phyloP scores from a whole-genome alignment of 176 grass and related monocot genomes.

The Alloteropsis semialata region DNA sequence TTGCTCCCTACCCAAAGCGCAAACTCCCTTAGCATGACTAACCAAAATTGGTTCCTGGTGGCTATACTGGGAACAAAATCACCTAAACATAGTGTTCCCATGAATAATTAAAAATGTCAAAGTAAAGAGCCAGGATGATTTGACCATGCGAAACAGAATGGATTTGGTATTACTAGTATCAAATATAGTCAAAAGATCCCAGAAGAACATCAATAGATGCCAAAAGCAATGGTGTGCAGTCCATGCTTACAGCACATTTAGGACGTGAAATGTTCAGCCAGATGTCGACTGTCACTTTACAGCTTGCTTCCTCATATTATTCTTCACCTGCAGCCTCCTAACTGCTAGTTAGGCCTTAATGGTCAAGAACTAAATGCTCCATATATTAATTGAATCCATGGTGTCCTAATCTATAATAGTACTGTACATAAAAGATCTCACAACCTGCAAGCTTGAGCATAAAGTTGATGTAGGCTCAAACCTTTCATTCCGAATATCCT shows the following conservation, averaged over 20 bases:
- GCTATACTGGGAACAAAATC: neutral
- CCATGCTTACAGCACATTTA: neutral
- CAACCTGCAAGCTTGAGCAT: neutral
- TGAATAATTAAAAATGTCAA: neutral
- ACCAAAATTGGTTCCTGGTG: neutral
- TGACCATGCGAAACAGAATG: neutral
- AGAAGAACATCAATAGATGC: neutral
- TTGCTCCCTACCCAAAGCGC: neutral
- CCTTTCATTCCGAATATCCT: neutral
- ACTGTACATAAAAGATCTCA: neutral
- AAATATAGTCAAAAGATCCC: neutral
- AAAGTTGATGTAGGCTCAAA: neutral
- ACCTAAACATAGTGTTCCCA: neutral
- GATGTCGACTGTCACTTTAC: neutral
- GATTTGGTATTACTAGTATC: neutral
- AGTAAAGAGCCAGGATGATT: neutral
- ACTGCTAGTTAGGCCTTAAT: neutral
- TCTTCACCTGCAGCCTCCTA: neutral
- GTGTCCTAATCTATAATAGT: neutral
- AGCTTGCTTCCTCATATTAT: neutral
- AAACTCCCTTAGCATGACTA: neutral
- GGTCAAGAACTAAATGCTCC: neutral
- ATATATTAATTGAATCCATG: conserved; percentile 8
- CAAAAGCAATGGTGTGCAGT: neutral
- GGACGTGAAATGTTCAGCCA: neutral